Conservation (phyloP, 1,284 basidiomycete genomes). For the Trametes sp. region DNA sequence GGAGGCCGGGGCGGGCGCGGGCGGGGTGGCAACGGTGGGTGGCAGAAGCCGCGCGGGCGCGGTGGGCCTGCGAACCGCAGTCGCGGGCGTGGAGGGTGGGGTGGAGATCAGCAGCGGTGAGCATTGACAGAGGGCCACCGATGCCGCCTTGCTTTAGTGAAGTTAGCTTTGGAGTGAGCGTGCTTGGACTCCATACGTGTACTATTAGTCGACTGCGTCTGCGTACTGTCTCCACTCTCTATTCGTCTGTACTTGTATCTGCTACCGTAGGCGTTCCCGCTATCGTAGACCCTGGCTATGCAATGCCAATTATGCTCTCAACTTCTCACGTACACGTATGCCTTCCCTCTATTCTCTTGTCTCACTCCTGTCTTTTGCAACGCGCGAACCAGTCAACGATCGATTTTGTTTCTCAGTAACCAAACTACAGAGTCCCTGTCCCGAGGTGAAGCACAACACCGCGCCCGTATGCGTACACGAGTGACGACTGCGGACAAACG, state of each 20-base stretch:
- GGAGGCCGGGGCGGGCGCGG: constrained; percentile 41
- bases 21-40: constrained; percentile 56
- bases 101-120: constrained; percentile 26
- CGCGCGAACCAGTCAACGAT: too few species aligned
- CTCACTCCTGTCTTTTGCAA: too few species aligned
- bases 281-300: not conserved
- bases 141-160: not conserved
- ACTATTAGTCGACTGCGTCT: not conserved
- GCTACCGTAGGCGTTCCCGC: not conserved
- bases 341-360: too few species aligned
- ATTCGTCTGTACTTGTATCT: not conserved
- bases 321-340: too few species aligned
- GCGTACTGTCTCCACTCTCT: not conserved
- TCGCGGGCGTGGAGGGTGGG: constrained; percentile 30
- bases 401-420: too few species aligned
- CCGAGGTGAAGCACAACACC: not conserved
- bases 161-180: too few species aligned
- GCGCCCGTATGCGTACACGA: not conserved
- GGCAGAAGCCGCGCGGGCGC: constrained; percentile 48
- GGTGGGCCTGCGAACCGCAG: constrained; percentile 31
- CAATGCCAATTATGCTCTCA: not conserved
- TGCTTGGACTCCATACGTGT: not conserved
- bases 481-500: not conserved
- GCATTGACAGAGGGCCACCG: not conserved
- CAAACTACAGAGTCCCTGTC: not conserved